phyloP scores from a whole-genome alignment of 257 asterid species.

The Penstemon newberryi region DNA sequence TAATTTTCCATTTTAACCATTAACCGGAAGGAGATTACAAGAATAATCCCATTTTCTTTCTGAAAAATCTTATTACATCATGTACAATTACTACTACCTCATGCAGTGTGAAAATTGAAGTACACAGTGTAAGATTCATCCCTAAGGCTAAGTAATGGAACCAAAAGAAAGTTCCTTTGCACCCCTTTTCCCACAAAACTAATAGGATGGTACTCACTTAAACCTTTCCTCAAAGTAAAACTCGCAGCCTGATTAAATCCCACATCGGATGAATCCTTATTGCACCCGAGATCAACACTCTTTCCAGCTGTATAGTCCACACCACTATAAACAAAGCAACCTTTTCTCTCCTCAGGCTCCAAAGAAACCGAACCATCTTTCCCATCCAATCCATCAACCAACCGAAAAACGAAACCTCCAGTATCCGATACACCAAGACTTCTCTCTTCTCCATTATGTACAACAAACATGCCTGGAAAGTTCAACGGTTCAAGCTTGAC shows the following conservation, averaged over 20 bases:
- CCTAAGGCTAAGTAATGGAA: constrained; percentile 66
- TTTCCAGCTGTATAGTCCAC: constrained; percentile 27
- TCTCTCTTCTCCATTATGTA: constrained; percentile 54
- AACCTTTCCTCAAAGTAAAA: constrained; percentile 53
- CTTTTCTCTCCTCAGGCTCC: constrained; percentile 49
- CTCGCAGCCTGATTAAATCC: constrained; percentile 55
- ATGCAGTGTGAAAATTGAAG: constrained; percentile 36
- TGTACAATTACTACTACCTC: not conserved
- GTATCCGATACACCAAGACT: constrained; percentile 35
- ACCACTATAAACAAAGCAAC: constrained; percentile 52
- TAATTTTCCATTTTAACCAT: too few species aligned
- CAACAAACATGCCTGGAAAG: constrained; percentile 58
- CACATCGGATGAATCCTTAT: constrained; percentile 25
- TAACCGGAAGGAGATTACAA: too few species aligned
- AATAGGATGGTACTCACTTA: constrained; percentile 68
- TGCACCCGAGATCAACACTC: constrained; percentile 51
- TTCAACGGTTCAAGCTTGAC: constrained; percentile 69
- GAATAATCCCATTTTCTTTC: too few species aligned
- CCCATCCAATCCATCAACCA: constrained; percentile 58
- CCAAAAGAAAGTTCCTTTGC: constrained; percentile 51
- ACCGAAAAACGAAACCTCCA: constrained; percentile 38
- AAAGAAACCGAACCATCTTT: constrained; percentile 46
- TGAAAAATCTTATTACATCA: too few species aligned
- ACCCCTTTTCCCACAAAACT: constrained; percentile 79
- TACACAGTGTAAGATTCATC: constrained; percentile 91